Evolutionary conservation across 176 grass and related monocot species (phyloP), one percentile per base, ranked within the genome.

Genomic region (Oryza glaberrima): DNA sequence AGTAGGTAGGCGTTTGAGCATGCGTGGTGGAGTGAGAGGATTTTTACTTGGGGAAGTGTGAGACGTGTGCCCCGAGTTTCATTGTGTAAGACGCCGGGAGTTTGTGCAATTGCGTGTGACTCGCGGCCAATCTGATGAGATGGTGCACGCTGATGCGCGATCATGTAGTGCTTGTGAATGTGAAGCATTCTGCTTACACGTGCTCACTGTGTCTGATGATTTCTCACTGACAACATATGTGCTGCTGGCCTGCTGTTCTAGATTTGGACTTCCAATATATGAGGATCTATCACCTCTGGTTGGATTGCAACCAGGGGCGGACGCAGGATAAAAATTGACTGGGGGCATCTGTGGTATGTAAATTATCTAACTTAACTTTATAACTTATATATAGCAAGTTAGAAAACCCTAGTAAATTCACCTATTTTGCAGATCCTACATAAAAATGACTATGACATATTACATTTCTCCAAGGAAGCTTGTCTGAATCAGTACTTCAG

Each of bases 221-320:
- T 46, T 82, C 3, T 51, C 15, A 3, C 6, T 34, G 61, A 54
- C 22, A 67, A 45, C 28, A 82, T 17, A n/a, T 36, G 28, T 40
- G 38, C 20, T 69, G 61, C 22, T 63, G 43, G 70, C 58, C 20
- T 69, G 61, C 22, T 63, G 43, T 75, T 65, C 66, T 90, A 32
- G 7, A 76, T 15, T 36, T 77, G 58, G 12, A 48, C 25, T 47
- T 83, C 20, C 47, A 70, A 22, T 76, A 69, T 13, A 17, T 52
- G 46, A 74, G 46, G 58, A 63, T 63, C 20, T 63, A 60, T 11
- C 56, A 60, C 56, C 56, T 60, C 7, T n/a, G 56, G 8, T 63
- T n/a, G 58, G 58, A 63, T 63, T 63, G 7, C 58, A n/a, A 22
- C 58, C 3, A 28, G 28, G 28, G 28, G 1, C 1, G 28, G 28